A percentile compares a stretch with the other conserved stretches of the same genome.
Evolutionary conservation across 1,284 basidiomycete species (phyloP).

Genomic region (Sporisorium exsertum): DNA sequence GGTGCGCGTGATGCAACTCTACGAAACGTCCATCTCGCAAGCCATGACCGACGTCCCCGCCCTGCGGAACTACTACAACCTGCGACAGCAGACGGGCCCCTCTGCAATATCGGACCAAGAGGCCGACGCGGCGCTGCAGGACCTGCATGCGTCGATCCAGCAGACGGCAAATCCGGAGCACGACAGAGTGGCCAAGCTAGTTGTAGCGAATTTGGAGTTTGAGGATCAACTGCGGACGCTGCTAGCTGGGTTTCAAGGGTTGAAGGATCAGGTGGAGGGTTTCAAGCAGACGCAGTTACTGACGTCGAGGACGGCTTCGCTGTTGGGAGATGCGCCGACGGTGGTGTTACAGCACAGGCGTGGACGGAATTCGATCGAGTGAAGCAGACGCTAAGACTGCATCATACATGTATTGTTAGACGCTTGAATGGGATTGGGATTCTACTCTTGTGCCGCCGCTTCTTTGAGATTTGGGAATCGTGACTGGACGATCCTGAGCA

Average conservation of each 20-base stretch:
- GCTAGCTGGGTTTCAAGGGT: slow-evolving; percentile 25
- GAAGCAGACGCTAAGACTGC: neutral
- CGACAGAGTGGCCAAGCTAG: slow-evolving; percentile 32
- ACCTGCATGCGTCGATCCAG: slow-evolving; percentile 24
- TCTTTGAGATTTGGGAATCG: slow-evolving; percentile 35
- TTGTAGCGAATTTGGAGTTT: slow-evolving; percentile 42
- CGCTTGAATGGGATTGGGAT: neutral
- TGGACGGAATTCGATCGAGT: neutral
- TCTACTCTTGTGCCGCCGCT: neutral
- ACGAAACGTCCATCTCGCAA: slow-evolving; percentile 30
- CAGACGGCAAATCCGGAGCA: slow-evolving; percentile 35
- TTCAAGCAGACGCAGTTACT: slow-evolving; percentile 21
- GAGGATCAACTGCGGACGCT: slow-evolving; percentile 29
- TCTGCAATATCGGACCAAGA: neutral
- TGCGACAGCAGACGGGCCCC: slow-evolving; percentile 7
- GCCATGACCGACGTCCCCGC: slow-evolving; percentile 42
- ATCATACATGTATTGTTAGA: neutral
- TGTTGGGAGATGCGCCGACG: neutral
- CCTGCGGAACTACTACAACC: slow-evolving; percentile 41
- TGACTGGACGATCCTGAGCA: slow-evolving; percentile 74
- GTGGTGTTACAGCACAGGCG: neutral
- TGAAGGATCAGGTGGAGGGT: slow-evolving; percentile 41
- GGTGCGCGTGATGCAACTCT: slow-evolving; percentile 20
- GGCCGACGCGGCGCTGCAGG: slow-evolving; percentile 18
- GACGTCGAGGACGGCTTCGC: neutral